These are phyloP conservation scores for Candida manassasensis DNA, from an alignment of 805 yeast species.

Conservation along the genomic window DNA sequence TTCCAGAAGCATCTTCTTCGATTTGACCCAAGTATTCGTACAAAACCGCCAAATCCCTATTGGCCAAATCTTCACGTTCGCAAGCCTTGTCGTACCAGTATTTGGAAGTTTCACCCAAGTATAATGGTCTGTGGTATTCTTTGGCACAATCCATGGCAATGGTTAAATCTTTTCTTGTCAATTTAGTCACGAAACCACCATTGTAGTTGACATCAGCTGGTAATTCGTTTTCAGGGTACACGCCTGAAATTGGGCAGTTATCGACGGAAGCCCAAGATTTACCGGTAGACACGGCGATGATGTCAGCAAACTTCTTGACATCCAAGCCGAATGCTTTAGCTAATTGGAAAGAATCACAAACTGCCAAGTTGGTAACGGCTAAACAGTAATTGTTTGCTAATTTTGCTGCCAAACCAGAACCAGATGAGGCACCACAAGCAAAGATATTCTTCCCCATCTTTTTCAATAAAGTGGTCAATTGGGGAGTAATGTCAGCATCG, in stretches of 20 bases:
- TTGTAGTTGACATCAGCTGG: constrained; percentile 44
- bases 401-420: constrained; percentile 52
- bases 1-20: constrained; percentile 13
- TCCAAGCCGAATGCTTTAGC: constrained; percentile 47
- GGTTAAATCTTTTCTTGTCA: constrained; percentile 40
- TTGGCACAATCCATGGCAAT: constrained; percentile 38
- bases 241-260: constrained; percentile 50
- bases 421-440: constrained; percentile 45
- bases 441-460: constrained; percentile 47
- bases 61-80: constrained; percentile 35
- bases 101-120: constrained; percentile 33
- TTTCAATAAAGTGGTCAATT: constrained; percentile 24
- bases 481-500: constrained; percentile 24
- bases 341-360: constrained; percentile 50
- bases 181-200: constrained; percentile 48
- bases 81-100: constrained; percentile 42
- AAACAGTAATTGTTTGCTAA: constrained; percentile 49
- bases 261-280: constrained; percentile 52
- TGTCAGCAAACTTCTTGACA: constrained; percentile 41
- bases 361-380: constrained; percentile 51
- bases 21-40: constrained; percentile 41
- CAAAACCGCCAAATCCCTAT: constrained; percentile 38
- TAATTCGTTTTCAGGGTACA: constrained; percentile 31
- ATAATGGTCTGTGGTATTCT: constrained; percentile 30
- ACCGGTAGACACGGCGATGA: constrained; percentile 50